phyloP scores from a whole-genome alignment of 2,329 filamentous ascomycete genomes.

The Dryadomyces quercus-mongolicae region DNA sequence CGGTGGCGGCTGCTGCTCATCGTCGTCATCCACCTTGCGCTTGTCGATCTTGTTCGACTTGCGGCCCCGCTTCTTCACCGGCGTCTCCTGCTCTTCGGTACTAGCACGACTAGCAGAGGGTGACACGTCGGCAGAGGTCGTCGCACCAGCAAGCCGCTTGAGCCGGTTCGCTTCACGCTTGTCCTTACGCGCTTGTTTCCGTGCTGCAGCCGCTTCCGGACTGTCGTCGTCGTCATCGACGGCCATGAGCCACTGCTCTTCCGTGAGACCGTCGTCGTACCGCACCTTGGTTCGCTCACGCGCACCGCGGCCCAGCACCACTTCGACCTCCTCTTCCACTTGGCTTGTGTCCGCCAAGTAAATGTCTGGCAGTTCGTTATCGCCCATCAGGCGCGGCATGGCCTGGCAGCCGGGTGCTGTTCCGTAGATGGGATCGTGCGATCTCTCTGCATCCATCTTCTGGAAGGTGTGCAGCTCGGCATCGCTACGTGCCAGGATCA shows the following conservation, averaged over 20 bases:
- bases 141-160: constrained; percentile 34
- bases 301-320: constrained; percentile 71
- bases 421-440: constrained; percentile 58
- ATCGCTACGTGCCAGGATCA: constrained; percentile 83
- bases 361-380: constrained; percentile 84
- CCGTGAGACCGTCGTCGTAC: constrained; percentile 94
- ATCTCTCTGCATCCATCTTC: constrained; percentile 66
- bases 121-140: constrained; percentile 47
- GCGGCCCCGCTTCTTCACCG: constrained; percentile 72
- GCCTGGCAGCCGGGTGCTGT: constrained; percentile 47
- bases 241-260: constrained; percentile 97
- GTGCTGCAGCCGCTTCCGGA: constrained; percentile 82
- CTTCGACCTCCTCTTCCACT: constrained; percentile 68
- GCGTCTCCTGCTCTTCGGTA: constrained; percentile 66
- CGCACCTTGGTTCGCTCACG: constrained; percentile 88
- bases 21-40: constrained; percentile 72
- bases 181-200: constrained; percentile 77
- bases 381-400: constrained; percentile 69
- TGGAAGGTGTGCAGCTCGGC: constrained; percentile 70
- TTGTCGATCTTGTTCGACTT: constrained; percentile 73
- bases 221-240: constrained; percentile 94
- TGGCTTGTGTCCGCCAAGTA: constrained; percentile 82
- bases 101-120: constrained; percentile 70
- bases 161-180: constrained; percentile 67
- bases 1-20: constrained; percentile 62